These are phyloP conservation scores for Leccinum pseudoinsigne DNA, from an alignment of 1,284 basidiomycete genomes.

Conservation along the genomic window DNA sequence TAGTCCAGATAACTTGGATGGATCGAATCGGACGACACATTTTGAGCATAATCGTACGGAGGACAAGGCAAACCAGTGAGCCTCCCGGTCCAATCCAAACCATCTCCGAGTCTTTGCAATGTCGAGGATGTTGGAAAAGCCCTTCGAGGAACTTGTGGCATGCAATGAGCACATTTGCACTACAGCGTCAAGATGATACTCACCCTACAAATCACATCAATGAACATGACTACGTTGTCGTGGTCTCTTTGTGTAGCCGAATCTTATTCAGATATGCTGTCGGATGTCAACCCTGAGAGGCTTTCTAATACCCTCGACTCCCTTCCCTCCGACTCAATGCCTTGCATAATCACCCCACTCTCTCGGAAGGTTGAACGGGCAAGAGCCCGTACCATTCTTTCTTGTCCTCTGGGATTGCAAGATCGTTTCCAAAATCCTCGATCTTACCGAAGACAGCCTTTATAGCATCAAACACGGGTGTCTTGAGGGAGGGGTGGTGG, in stretches of 20 bases:
- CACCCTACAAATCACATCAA: slow-evolving; percentile 76
- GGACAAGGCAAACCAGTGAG: slow-evolving; percentile 85
- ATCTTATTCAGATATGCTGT: slow-evolving; percentile 36
- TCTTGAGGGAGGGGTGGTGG: slow-evolving; percentile 59
- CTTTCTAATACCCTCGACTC: slow-evolving; percentile 21
- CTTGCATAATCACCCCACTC: slow-evolving; percentile 56
- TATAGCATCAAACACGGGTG: slow-evolving; percentile 73
- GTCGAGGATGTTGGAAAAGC: slow-evolving; percentile 87
- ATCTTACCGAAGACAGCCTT: slow-evolving; percentile 72
- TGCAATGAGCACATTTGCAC: slow-evolving; percentile 10
- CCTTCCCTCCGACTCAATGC: slow-evolving; percentile 34
- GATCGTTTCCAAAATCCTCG: slow-evolving; percentile 68
- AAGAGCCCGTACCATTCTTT: slow-evolving; percentile 66
- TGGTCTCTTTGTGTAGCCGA: slow-evolving; percentile 50
- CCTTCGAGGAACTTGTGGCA: slow-evolving; percentile 82
- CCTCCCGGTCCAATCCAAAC: slow-evolving; percentile 74
- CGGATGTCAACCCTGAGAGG: slow-evolving; percentile 30
- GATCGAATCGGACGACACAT: slow-evolving; percentile 80
- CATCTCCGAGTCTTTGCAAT: slow-evolving; percentile 88
- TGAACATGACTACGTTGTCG: slow-evolving; percentile 70
- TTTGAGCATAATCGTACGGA: slow-evolving; percentile 87
- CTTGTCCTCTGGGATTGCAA: slow-evolving; percentile 54
- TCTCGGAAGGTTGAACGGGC: slow-evolving; percentile 34
- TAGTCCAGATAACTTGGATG: slow-evolving; percentile 69
- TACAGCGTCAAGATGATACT: slow-evolving; percentile 21